Conservation (phyloP, 495 filamentous ascomycete species). For the Paragyromitra xinjiangensis region DNA sequence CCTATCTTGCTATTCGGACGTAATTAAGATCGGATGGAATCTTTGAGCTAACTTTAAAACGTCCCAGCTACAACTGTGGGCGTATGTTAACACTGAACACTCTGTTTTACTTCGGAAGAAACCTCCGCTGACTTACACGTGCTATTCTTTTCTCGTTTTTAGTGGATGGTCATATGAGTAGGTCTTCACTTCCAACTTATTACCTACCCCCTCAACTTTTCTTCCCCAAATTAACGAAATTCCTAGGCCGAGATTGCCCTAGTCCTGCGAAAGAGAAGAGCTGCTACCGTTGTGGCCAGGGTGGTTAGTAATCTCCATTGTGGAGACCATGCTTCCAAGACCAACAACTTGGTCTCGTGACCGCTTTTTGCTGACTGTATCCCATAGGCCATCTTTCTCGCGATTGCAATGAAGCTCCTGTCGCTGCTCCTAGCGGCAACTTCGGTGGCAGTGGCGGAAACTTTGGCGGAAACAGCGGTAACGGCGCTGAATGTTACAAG, state of each 20-base stretch:
- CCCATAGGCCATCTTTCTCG: constrained; percentile 87
- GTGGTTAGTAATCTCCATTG: constrained; percentile 44
- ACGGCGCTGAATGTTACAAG: constrained; percentile 94
- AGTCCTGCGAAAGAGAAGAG: constrained; percentile 90
- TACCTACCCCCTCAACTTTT: constrained; percentile 12
- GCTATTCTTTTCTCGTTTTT: constrained; percentile 39
- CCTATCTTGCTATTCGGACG: not conserved
- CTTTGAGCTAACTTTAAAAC: constrained; percentile 56
- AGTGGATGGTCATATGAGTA: constrained; percentile 90
- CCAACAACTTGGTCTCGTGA: constrained; percentile 25
- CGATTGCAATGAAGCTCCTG: constrained; percentile 75
- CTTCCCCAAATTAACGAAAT: constrained; percentile 30
- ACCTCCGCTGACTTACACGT: constrained; percentile 49
- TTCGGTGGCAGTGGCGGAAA: constrained; percentile 56
- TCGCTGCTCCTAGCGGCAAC: constrained; percentile 61
- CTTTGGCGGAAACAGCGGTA: constrained; percentile 60
- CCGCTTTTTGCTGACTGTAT: constrained; percentile 32
- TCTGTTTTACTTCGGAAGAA: constrained; percentile 58
- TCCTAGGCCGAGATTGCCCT: constrained; percentile 85
- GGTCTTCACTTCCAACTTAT: constrained; percentile 57
- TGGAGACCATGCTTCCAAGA: constrained; percentile 7
- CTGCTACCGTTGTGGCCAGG: constrained; percentile 90
- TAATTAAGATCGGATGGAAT: constrained; percentile 27
- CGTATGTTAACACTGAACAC: constrained; percentile 63
- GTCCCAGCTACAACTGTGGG: constrained; percentile 77